phyloP scores from a whole-genome alignment of 768 basidiomycete genomes.

The Pleurotus sapidus region DNA sequence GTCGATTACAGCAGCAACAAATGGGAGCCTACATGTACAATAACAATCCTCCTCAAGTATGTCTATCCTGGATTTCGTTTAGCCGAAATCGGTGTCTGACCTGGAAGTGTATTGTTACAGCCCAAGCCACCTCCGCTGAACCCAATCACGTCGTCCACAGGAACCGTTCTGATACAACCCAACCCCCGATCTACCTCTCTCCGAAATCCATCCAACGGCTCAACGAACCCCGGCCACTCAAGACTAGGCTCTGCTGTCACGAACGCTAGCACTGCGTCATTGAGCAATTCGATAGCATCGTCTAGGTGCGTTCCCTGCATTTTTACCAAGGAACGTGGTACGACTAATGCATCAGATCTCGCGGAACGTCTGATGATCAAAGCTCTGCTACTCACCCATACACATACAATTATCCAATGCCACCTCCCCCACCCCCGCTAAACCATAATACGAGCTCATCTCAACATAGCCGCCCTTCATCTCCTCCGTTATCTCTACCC shows the following conservation, averaged over 20 bases:
- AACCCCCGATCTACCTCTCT: slow-evolving; percentile 1
- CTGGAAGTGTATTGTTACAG: neutral
- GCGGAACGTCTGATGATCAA: too few species aligned
- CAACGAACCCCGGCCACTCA: neutral
- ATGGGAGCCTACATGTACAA: slow-evolving; percentile 7
- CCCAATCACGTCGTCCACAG: neutral
- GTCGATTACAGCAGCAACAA: slow-evolving; percentile 12
- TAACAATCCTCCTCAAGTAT: slow-evolving; percentile 1
- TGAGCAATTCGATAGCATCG: neutral
- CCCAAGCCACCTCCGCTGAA: slow-evolving; percentile 4
- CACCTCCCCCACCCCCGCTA: neutral
- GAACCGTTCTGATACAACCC: slow-evolving; percentile 3
- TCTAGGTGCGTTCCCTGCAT: neutral
- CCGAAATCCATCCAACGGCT: neutral
- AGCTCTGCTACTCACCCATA: too few species aligned
- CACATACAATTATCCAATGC: neutral
- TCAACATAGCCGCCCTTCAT: too few species aligned
- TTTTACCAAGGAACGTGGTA: too few species aligned
- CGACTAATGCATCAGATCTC: too few species aligned
- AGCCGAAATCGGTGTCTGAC: neutral
- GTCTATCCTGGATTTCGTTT: neutral
- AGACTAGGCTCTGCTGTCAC: slow-evolving; percentile 3
- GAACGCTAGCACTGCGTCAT: slow-evolving; percentile 3
- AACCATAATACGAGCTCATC: too few species aligned
- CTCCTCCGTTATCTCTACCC: neutral